Percentiles rank a stretch among this genome's conserved stretches.
phyloP scores from a whole-genome alignment of 768 basidiomycete genomes.

The Pisolithus microcarpus region DNA sequence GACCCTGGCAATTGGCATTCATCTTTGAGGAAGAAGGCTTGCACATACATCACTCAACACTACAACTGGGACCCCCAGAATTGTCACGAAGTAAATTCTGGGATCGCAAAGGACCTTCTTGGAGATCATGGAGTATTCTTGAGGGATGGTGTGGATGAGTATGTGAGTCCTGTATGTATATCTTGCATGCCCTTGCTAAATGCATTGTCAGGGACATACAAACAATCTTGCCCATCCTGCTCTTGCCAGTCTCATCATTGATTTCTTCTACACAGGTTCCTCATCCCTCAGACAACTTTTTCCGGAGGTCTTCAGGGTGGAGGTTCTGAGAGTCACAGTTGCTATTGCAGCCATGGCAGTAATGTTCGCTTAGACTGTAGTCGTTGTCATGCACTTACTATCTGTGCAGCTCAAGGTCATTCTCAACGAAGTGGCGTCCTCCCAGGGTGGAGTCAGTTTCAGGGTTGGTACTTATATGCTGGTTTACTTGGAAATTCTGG shows the following conservation, averaged over 20 bases:
- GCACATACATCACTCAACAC: background rate
- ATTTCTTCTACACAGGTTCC: conserved; percentile 3
- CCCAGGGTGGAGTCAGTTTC: background rate
- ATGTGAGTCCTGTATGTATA: no score
- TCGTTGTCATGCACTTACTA: background rate
- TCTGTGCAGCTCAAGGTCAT: background rate
- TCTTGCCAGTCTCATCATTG: background rate
- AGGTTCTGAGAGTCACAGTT: background rate
- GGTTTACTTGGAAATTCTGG: background rate
- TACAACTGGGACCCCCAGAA: no score
- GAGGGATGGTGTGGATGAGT: no score
- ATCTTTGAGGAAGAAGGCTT: background rate
- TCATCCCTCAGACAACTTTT: background rate
- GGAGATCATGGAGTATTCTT: no score
- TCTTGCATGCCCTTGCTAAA: no score
- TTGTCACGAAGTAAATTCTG: no score
- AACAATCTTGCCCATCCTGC: conserved; percentile 2
- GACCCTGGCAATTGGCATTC: conserved; percentile 1
- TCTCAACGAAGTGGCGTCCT: background rate
- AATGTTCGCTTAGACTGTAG: background rate
- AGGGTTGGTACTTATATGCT: background rate
- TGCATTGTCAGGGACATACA: background rate
- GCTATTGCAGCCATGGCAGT: background rate
- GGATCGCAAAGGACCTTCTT: no score
- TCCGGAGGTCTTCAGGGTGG: background rate